Evolutionary conservation across 192 early-diverging fungal genomes (phyloP), one percentile per base, ranked within the genome.

Genomic region (Pilaira anomala): DNA sequence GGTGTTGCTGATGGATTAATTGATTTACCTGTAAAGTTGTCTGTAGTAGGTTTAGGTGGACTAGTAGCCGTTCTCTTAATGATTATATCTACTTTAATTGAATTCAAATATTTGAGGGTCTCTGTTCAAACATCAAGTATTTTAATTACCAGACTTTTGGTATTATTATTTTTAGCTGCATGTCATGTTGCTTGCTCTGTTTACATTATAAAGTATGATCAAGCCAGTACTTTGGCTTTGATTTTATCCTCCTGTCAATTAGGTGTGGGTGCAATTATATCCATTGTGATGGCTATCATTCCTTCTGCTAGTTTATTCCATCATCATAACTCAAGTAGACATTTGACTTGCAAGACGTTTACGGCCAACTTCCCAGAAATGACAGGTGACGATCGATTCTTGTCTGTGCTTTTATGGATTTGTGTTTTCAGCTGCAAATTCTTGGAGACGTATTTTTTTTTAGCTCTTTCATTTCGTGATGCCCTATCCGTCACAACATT

Each of bases 381-480:
- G 44, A 69, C 68, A 55, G 65, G 72, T 29, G 76, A 74, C 7
- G 84, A 87, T 24, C 79, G 83, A 29, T 75, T 73, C 3, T 60
- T 84, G 21, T 87, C 86, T 40, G 67, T 87, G 25, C 61, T 65
- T 44, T 58, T 88, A 59, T 89, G 87, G 87, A 63, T 76, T 16
- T 73, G 76, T 40, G 78, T 89, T n/a, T 86, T 89, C 63, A 50
- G 76, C 58, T 80, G 81, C 78, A 89, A 89, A 69, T 85, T 81
- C 45, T 62, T 89, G 52, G 87, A 87, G 65, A 85, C 85, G 7
- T 85, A 87, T 74, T 81, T 87, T 71, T 87, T 85, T 76, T 61
- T 86, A 48, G 80, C 81, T 2, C 73, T 87, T 39, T 86, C 87
- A 16, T 87, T 87, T 73, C 80, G 78, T 67, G 85, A 87, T 45